phyloP scores from a whole-genome alignment of 2,329 filamentous ascomycete species.

The Neofusicoccum cordaticola region DNA sequence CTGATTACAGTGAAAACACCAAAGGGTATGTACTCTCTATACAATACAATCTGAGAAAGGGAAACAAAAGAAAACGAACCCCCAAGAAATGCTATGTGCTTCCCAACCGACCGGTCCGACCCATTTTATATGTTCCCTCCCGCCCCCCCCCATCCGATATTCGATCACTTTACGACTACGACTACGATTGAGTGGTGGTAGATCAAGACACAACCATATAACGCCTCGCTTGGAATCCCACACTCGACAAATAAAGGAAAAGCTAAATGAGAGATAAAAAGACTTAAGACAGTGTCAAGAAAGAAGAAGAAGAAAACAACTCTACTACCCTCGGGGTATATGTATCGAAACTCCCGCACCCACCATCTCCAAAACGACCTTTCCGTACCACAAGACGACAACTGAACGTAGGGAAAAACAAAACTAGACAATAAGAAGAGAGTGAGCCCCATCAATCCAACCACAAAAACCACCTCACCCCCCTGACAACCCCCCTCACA shows the following conservation, averaged over 20 bases:
- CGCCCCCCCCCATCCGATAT: background rate
- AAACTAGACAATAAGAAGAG: background rate
- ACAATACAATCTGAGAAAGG: background rate
- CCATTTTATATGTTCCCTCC: background rate
- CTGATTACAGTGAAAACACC: background rate
- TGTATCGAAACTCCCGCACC: background rate
- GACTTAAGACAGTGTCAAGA: background rate
- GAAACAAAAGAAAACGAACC: background rate
- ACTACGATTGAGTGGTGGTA: background rate
- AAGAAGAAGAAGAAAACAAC: background rate
- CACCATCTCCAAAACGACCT: background rate
- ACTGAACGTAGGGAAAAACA: background rate
- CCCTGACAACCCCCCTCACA: conserved; percentile 57
- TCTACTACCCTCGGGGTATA: background rate
- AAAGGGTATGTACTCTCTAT: background rate
- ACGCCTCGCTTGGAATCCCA: background rate
- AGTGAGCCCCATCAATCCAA: conserved; percentile 36
- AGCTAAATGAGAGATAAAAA: background rate
- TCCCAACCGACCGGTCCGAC: background rate
- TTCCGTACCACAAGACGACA: background rate
- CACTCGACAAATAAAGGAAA: background rate
- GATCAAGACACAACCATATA: background rate
- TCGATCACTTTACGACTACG: background rate
- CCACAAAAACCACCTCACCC: conserved; percentile 82
- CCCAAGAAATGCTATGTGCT: background rate